phyloP scores from a whole-genome alignment of 352 stramenopile species.

The Phytophthora rubi region DNA sequence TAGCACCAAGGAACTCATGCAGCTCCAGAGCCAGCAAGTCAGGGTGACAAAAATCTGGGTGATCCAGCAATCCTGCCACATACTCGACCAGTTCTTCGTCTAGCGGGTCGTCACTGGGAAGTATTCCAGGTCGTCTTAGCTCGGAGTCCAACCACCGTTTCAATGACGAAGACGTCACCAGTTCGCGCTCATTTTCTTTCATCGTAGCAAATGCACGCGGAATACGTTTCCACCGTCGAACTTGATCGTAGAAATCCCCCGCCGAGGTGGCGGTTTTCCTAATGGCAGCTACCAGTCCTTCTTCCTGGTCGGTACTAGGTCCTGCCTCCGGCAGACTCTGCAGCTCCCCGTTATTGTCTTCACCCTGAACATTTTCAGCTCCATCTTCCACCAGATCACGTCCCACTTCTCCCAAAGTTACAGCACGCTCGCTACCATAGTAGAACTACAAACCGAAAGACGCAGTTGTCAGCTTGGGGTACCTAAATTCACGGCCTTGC shows the following conservation, averaged over 20 bases:
- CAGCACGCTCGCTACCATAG: conserved; percentile 21
- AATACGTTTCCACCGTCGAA: conserved; percentile 57
- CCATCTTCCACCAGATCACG: too few species aligned
- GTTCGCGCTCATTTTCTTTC: conserved; percentile 30
- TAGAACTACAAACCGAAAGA: conserved; percentile 30
- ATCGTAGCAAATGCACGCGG: conserved; percentile 51
- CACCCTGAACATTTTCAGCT: not conserved
- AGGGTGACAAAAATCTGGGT: conserved; percentile 75
- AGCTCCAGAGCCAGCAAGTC: conserved; percentile 71
- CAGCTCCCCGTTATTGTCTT: conserved; percentile 6
- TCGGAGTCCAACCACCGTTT: conserved; percentile 55
- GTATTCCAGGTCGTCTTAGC: conserved; percentile 41
- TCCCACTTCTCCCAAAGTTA: not conserved
- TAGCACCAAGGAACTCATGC: conserved; percentile 66
- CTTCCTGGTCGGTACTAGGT: not conserved
- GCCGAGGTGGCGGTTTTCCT: conserved; percentile 30
- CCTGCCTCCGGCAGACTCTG: conserved; percentile 30
- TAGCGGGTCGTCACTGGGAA: conserved; percentile 40
- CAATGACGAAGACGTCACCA: conserved; percentile 28
- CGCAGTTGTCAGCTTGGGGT: not conserved
- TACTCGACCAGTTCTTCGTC: conserved; percentile 74
- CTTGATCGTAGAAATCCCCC: conserved; percentile 47
- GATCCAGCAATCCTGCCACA: conserved; percentile 64
- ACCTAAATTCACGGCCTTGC: not conserved
- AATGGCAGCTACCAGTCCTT: conserved; percentile 36